These are phyloP conservation scores for Candida ascalaphidarum DNA, from an alignment of 805 yeast genomes.

Conservation along the genomic window DNA sequence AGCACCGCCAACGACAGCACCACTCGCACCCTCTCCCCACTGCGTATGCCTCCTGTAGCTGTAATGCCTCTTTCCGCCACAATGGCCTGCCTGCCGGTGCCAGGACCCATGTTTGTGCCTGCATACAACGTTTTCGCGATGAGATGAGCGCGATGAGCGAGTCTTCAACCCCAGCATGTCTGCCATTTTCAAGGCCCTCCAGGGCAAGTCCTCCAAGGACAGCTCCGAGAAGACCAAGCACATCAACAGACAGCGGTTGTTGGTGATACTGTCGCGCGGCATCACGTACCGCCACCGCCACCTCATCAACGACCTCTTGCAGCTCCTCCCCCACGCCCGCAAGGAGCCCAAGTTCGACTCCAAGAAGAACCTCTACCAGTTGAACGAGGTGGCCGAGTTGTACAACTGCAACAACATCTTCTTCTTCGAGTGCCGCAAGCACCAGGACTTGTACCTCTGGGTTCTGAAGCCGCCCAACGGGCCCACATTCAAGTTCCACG, in stretches of 20 bases:
- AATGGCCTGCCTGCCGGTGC: too few relatives aligned
- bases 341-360: conserved; percentile 95
- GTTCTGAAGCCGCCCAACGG: conserved; percentile 96
- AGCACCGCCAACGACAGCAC: too few relatives aligned
- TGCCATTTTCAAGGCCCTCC: conserved; percentile 38
- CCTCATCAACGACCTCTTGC: conserved; percentile 69
- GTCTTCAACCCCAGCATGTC: conserved; percentile 26
- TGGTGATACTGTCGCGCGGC: conserved; percentile 90
- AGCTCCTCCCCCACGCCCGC: conserved; percentile 86
- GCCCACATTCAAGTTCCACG: conserved; percentile 88
- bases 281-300: conserved; percentile 94
- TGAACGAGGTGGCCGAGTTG: conserved; percentile 92
- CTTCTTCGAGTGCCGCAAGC: conserved; percentile 94
- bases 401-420: conserved; percentile 94
- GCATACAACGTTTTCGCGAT: too few relatives aligned
- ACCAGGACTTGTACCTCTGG: conserved; percentile 92
- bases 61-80: too few relatives aligned
- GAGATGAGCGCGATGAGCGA: too few relatives aligned
- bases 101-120: too few relatives aligned
- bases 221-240: conserved; percentile 43
- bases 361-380: conserved; percentile 77
- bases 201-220: conserved; percentile 37
- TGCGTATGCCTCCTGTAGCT: too few relatives aligned
- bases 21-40: too few relatives aligned
- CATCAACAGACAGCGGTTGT: conserved; percentile 80